Evolutionary conservation across 2,329 filamentous ascomycete genomes (phyloP).

Genomic region (Cladosporium sp.): DNA sequence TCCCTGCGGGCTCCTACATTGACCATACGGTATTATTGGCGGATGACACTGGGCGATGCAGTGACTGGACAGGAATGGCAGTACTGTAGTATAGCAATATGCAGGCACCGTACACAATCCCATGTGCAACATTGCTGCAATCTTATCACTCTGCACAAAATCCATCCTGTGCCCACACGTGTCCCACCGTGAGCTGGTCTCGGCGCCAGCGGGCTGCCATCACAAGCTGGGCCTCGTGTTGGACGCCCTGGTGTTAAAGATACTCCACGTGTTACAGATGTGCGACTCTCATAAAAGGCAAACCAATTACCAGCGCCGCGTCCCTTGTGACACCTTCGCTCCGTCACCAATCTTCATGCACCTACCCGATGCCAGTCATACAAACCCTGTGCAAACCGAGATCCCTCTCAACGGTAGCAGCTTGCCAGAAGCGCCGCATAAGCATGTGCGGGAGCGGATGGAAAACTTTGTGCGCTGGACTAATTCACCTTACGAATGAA

Average conservation of each 20-base stretch:
- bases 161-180: slow-evolving; percentile 7
- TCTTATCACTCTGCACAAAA: background rate
- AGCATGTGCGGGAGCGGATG: background rate
- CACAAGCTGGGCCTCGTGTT: background rate
- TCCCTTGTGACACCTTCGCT: background rate
- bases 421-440: background rate
- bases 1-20: background rate
- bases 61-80: background rate
- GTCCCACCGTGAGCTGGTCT: background rate
- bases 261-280: background rate
- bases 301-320: background rate
- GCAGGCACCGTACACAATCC: background rate
- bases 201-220: background rate
- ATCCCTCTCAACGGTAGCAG: background rate
- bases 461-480: background rate
- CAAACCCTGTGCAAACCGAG: background rate
- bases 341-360: slow-evolving; percentile 1
- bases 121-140: slow-evolving; percentile 6
- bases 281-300: background rate
- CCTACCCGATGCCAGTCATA: slow-evolving; percentile 1
- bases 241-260: background rate
- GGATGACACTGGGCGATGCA: background rate
- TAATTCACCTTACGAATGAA: background rate
- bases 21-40: background rate
- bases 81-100: background rate